Base-by-base conservation (phyloP, 257 asterid species). In the Cinchona pubescens region DNA sequence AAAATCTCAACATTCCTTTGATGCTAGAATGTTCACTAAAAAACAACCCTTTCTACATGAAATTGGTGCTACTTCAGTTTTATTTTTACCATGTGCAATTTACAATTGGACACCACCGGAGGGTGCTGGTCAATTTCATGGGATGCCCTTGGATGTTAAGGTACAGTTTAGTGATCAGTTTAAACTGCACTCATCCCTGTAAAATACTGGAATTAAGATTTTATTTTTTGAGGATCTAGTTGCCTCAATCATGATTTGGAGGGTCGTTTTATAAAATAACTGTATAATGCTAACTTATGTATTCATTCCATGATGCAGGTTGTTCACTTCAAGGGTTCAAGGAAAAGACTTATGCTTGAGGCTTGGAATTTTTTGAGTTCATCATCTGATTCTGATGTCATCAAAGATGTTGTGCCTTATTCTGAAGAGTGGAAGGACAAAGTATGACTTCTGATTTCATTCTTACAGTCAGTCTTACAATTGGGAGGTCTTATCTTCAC, bases 21-120 rank as follows among this genome's bases (percentile, higher is more conserved):
- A 87, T 81, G 71, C 46, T 3, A 77, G 67, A 81, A 86, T 79
- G 75, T 92, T 92, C 78, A 80, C 94, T 30, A 85, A 73, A 78
- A 85, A 87, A 79, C 87, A 88, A 80, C 84, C 92, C 49, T 92
- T 92, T 73, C 79, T 79, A 43, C 93, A 88, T 58, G 85, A 75
- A 37, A 78, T 91, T 10, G 75, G 86, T 38, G 92, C 85, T 69
- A 87, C 94, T 29, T 82, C 91, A 0, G 92, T 95, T 51, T 90
- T 95, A 66, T 92, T 95, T 69, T 81, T 95, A 71, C 99, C 97
- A 1, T 95, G 98, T 85, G 89, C 90, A 14, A 76, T 75, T 46
- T 92, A 92, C 79, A 92, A 95, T 73, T 95, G 99, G 99, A 92
- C 98, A 30, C 99, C 98, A 40, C 98, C 98, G 2, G 99, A 95